Evolutionary conservation across 805 yeast species (phyloP), one percentile per base, ranked within the genome.

Genomic region (Grigorovia transvaalensis): DNA sequence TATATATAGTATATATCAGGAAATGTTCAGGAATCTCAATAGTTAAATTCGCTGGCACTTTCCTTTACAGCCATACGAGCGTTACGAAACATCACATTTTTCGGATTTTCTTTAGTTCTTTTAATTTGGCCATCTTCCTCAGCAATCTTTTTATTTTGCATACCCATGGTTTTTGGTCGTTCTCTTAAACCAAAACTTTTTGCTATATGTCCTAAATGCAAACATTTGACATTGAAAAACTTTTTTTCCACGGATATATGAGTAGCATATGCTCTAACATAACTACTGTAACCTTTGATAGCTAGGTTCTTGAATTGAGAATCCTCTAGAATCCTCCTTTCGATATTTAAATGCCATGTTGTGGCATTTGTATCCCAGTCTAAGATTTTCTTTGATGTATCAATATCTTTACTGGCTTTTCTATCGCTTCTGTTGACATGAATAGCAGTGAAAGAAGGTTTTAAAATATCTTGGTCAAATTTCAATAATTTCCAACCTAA

Each of bases 121-220:
- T 73, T 74, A 12, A 63, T 63, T n/a, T 67, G 63, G 20, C 67
- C 67, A 18, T 71, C 66, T 17, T 67, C 64, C 46, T 53, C 50
- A 53, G 50, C 52, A 49, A 58, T 56, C 17, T 60, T 62, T 45
- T 63, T 49, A 50, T 60, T 54, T 45, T 58, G 64, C 35, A 70
- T 67, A 35, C 90, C 88, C 63, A 85, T 73, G 59, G 79, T 80
- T 72, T 85, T 88, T 30, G 99, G 99, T 8, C 95, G 84, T 61
- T 93, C 99, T 69, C 99, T 81, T 50, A 93, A 73, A 2, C 91
- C 99, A 68, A 95, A 95, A 56, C 93, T 78, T 66, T 93, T 93
- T 19, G 98, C 97, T 61, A 95, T 72, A 72, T 93, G 99, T 30
- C 99, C 99, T 57, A 95, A 72, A 74, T 93, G 99, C 53, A 95